phyloP scores from a whole-genome alignment of 306 rosid species.

The Quercus dentata region DNA sequence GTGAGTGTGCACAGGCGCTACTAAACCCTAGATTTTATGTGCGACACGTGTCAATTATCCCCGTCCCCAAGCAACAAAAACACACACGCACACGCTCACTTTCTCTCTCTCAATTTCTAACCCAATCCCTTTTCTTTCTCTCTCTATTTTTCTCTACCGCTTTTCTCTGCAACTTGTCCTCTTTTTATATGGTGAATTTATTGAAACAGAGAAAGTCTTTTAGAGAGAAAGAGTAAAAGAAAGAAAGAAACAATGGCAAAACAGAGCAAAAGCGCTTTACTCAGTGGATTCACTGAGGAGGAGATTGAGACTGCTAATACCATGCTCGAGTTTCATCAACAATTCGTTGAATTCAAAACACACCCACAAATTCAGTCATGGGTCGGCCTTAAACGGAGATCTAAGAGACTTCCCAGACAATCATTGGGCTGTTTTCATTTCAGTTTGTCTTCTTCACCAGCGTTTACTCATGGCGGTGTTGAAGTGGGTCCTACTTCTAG shows the following conservation, averaged over 20 bases:
- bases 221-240: neutral
- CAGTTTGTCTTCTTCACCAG: neutral
- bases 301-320: constrained; percentile 39
- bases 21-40: neutral
- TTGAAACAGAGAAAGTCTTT: neutral
- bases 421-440: neutral
- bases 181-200: neutral
- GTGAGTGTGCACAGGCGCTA: too few relatives aligned
- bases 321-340: constrained; percentile 20
- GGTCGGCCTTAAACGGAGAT: constrained; percentile 51
- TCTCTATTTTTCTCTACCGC: neutral
- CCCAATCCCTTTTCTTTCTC: neutral
- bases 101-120: neutral
- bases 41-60: neutral
- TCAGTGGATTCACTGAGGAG: neutral
- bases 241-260: neutral
- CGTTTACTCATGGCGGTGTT: neutral
- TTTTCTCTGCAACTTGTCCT: neutral
- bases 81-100: neutral
- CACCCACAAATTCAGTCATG: constrained; percentile 18
- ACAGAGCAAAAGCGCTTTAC: neutral
- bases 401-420: constrained; percentile 6
- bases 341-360: constrained; percentile 2
- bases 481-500: neutral
- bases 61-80: constrained; percentile 16